Conservation (phyloP, 2,329 filamentous ascomycete species). For the Monilinia laxa region DNA sequence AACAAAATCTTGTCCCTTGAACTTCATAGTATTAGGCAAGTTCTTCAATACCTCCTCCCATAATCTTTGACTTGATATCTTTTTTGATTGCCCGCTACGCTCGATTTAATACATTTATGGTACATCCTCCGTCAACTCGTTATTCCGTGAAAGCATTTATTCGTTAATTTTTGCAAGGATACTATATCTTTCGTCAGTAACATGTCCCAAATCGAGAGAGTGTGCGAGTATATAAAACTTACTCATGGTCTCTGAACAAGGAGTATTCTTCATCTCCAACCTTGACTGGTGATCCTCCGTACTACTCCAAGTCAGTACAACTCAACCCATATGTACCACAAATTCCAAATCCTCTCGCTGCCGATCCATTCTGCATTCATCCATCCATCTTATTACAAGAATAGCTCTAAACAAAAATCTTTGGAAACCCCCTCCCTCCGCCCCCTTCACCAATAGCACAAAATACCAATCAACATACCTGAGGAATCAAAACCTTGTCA, state of each 20-base stretch:
- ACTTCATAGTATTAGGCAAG: slow-evolving; percentile 17
- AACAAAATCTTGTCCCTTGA: slow-evolving; percentile 20
- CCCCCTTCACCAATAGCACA: background rate
- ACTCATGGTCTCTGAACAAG: slow-evolving; percentile 98
- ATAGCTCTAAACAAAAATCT: slow-evolving; percentile 16
- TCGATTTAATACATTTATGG: slow-evolving; percentile 34
- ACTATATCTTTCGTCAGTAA: slow-evolving; percentile 50
- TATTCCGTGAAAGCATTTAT: slow-evolving; percentile 51
- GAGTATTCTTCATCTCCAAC: slow-evolving; percentile 95
- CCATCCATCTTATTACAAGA: slow-evolving; percentile 2
- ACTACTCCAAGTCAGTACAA: slow-evolving; percentile 54
- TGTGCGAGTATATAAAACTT: slow-evolving; percentile 48
- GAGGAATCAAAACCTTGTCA: slow-evolving; percentile 93
- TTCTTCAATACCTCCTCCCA: slow-evolving; percentile 11
- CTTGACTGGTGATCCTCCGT: slow-evolving; percentile 92
- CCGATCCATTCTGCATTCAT: slow-evolving; percentile 1
- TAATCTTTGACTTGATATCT: slow-evolving; percentile 19
- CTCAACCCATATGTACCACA: background rate
- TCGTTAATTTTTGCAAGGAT: slow-evolving; percentile 99
- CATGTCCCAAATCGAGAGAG: background rate
- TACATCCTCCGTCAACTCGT: slow-evolving; percentile 30
- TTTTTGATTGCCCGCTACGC: slow-evolving; percentile 30
- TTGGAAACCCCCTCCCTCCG: background rate
- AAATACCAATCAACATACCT: slow-evolving; percentile 56
- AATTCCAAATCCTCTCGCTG: background rate